phyloP scores from a whole-genome alignment of 768 basidiomycete genomes.

The Candolleomyces efflorescens region DNA sequence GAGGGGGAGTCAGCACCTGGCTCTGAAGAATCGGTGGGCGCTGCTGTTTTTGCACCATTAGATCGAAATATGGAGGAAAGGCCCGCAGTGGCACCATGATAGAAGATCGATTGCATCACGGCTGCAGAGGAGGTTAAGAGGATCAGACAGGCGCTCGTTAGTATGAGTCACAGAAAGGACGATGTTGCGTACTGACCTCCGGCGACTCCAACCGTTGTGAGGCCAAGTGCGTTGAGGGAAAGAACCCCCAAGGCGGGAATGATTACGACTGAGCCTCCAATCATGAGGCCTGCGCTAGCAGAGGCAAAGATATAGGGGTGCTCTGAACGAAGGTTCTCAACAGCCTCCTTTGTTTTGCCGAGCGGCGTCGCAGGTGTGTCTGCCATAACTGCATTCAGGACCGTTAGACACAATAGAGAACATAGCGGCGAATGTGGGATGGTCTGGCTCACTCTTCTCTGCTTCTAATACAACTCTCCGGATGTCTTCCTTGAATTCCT shows the following conservation, averaged over 20 bases:
- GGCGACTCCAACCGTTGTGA: slow-evolving; percentile 10
- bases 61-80: slow-evolving; percentile 4
- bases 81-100: slow-evolving; percentile 2
- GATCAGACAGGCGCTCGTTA: background rate
- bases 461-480: background rate
- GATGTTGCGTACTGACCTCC: background rate
- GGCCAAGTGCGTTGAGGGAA: slow-evolving; percentile 19
- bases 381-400: background rate
- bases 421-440: background rate
- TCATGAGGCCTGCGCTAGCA: slow-evolving; percentile 19
- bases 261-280: slow-evolving; percentile 23
- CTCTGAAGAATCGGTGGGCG: background rate
- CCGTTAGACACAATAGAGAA: background rate
- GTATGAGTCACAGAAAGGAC: background rate
- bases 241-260: slow-evolving; percentile 22
- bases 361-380: background rate
- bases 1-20: background rate
- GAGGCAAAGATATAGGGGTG: slow-evolving; percentile 25
- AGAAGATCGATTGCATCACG: slow-evolving; percentile 1
- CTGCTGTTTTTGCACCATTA: background rate
- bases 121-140: slow-evolving; percentile 1
- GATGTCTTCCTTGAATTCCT: slow-evolving; percentile 1
- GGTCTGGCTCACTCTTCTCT: background rate
- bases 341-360: background rate
- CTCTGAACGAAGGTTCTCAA: background rate